Conservation (phyloP, 805 yeast species). For the Wickerhamiella azyma region DNA sequence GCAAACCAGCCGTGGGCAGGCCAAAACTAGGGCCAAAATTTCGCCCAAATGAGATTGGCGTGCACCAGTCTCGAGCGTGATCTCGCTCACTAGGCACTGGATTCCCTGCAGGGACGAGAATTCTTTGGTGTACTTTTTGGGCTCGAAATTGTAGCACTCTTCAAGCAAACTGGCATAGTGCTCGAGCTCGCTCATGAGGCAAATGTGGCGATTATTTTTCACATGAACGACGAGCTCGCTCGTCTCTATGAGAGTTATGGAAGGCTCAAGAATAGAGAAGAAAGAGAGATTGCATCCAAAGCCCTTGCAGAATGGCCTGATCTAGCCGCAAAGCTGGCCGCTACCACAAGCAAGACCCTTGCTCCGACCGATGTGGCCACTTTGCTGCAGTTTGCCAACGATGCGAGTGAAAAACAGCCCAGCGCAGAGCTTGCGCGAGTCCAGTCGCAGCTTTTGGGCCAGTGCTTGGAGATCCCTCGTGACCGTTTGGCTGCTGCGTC, state of each 20-base stretch:
- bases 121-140: not conserved
- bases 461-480: not conserved
- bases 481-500: constrained; percentile 3
- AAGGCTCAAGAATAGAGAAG: not conserved
- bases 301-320: not conserved
- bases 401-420: not conserved
- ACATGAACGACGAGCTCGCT: not conserved
- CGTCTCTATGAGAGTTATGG: not conserved
- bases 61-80: not conserved
- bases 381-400: constrained; percentile 7
- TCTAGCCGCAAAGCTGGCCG: not conserved
- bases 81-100: not conserved
- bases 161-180: not conserved
- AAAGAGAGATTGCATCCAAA: not conserved
- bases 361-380: constrained; percentile 8
- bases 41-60: not conserved
- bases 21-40: not conserved
- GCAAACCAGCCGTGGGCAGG: not conserved
- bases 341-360: not conserved
- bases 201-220: not conserved
- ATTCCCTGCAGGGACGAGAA: not conserved
- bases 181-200: not conserved
- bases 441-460: constrained; percentile 4
- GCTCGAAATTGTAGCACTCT: not conserved
- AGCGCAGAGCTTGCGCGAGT: not conserved